These are phyloP conservation scores for Gautieria morchelliformis DNA, from an alignment of 768 basidiomycete genomes.

Conservation along the genomic window DNA sequence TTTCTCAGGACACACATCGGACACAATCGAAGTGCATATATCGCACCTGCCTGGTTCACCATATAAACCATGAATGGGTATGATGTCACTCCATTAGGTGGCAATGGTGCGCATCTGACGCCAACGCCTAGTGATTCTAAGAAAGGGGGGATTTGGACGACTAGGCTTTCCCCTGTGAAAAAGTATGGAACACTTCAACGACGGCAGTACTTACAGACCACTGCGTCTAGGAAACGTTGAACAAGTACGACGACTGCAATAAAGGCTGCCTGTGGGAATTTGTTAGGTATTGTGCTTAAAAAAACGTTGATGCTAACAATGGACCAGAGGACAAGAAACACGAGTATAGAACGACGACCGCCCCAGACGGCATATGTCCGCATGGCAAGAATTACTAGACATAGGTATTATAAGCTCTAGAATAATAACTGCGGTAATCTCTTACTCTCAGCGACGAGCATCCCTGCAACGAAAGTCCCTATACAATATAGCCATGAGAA, in stretches of 20 bases:
- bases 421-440: not conserved
- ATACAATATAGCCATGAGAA: not conserved
- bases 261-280: not conserved
- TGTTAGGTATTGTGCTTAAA: no score
- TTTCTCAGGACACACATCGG: not conserved
- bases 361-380: constrained; percentile 5
- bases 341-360: not conserved
- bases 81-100: not conserved
- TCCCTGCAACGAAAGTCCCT: constrained; percentile 1
- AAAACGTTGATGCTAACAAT: no score
- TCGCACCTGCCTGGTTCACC: constrained; percentile 4
- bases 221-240: not conserved
- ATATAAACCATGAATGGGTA: constrained; percentile 2
- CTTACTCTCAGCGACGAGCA: not conserved
- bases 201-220: not conserved
- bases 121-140: not conserved
- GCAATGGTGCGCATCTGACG: constrained; percentile 1
- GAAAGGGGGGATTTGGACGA: constrained; percentile 1
- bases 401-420: not conserved
- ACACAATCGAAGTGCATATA: not conserved
- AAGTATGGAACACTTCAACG: not conserved
- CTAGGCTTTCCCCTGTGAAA: not conserved
- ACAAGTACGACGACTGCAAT: not conserved
- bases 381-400: not conserved
- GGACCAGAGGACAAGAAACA: not conserved